Evolutionary conservation across 768 basidiomycete genomes (phyloP).

Genomic region (Mycena sanguinolenta): DNA sequence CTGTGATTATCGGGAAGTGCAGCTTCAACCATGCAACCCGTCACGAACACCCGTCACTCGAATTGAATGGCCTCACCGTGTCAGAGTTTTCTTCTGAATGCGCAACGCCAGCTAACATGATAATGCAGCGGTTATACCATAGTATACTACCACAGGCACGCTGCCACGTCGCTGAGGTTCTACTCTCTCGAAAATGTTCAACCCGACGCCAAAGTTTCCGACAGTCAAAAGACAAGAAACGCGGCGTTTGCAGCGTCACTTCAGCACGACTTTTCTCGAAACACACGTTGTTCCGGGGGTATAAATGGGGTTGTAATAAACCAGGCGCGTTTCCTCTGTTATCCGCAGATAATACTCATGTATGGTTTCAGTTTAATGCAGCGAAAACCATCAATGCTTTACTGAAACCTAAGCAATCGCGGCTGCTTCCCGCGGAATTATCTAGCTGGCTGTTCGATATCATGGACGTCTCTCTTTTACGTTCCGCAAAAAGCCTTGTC

Average conservation of each 20-base stretch:
- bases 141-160: constrained; percentile 68
- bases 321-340: constrained; percentile 49
- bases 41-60: constrained; percentile 21
- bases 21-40: constrained; percentile 39
- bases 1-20: constrained; percentile 52
- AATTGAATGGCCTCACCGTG: constrained; percentile 19
- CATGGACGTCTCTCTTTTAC: constrained; percentile 24
- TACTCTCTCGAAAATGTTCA: constrained; percentile 63
- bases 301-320: constrained; percentile 55
- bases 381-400: constrained; percentile 51
- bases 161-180: constrained; percentile 71
- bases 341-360: background rate
- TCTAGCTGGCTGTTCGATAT: constrained; percentile 31
- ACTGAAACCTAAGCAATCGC: constrained; percentile 35
- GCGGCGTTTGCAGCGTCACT: constrained; percentile 44
- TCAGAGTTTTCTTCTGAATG: constrained; percentile 28
- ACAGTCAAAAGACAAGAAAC: constrained; percentile 19
- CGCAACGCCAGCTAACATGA: background rate
- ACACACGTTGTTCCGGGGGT: constrained; percentile 38
- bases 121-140: constrained; percentile 44
- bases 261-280: constrained; percentile 55
- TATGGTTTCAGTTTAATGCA: constrained; percentile 57
- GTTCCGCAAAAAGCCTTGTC: constrained; percentile 37
- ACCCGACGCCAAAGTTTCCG: constrained; percentile 34
- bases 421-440: constrained; percentile 26